Evolutionary conservation across 2,329 filamentous ascomycete species (phyloP).

Genomic region (Hypoxylon sp.): DNA sequence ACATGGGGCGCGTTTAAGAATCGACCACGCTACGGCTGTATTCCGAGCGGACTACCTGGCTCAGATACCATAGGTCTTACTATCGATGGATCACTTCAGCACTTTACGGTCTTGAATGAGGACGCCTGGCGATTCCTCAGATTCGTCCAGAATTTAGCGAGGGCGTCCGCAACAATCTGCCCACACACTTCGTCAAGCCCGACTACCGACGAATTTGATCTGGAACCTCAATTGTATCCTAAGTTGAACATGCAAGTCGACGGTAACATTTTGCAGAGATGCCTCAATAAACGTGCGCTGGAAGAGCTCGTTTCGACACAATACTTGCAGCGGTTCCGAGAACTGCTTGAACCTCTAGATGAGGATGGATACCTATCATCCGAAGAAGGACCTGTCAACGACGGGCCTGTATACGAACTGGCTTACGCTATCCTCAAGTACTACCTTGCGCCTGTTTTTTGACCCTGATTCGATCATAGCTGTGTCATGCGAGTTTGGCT

Average conservation of each 20-base stretch:
- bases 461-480: slow-evolving; percentile 17
- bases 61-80: slow-evolving; percentile 74
- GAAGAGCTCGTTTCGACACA: slow-evolving; percentile 63
- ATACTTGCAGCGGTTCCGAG: slow-evolving; percentile 46
- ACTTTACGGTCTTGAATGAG: slow-evolving; percentile 76
- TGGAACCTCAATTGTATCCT: slow-evolving; percentile 60
- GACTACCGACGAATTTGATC: slow-evolving; percentile 38
- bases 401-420: slow-evolving; percentile 61
- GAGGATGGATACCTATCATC: slow-evolving; percentile 58
- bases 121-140: slow-evolving; percentile 77
- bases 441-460: slow-evolving; percentile 67
- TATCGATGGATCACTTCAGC: slow-evolving; percentile 78
- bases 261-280: slow-evolving; percentile 74
- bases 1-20: slow-evolving; percentile 62
- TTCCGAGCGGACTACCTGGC: slow-evolving; percentile 61
- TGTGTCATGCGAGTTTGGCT: slow-evolving; percentile 15
- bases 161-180: slow-evolving; percentile 63
- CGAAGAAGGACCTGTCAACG: slow-evolving; percentile 50
- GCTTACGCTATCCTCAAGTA: slow-evolving; percentile 70
- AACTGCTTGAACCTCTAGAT: slow-evolving; percentile 67
- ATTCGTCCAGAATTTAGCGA: slow-evolving; percentile 79
- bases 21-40: slow-evolving; percentile 59
- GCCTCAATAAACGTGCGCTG: slow-evolving; percentile 64
- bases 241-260: slow-evolving; percentile 74
- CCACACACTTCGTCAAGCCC: slow-evolving; percentile 59